A percentile compares a stretch with the other conserved stretches of the same genome.
Evolutionary conservation across 371 early-diverging fungal genomes (phyloP).

Genomic region (Quaeritorhiza haematococci): DNA sequence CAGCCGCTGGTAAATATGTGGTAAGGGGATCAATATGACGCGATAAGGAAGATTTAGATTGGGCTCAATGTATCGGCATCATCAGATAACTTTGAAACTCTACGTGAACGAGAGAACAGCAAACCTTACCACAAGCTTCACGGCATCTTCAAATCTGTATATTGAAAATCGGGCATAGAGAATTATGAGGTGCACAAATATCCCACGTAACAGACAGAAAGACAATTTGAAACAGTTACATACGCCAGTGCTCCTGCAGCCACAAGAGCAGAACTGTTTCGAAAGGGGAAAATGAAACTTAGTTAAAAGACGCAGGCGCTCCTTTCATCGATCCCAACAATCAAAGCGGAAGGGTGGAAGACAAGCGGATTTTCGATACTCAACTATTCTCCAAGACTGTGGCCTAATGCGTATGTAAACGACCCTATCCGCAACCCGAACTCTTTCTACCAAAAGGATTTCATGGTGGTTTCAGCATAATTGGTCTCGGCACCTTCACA

Average conservation of each 20-base stretch:
- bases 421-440: conserved; percentile 71
- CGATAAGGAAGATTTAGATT: not conserved
- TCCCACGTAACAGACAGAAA: conserved; percentile 3
- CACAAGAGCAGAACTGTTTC: conserved; percentile 36
- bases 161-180: not conserved
- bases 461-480: not conserved
- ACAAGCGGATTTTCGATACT: too few relatives aligned
- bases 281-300: not conserved
- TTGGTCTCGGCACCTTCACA: not conserved
- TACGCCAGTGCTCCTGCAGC: conserved; percentile 68
- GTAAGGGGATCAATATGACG: not conserved
- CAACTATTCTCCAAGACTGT: conserved; percentile 90
- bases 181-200: not conserved
- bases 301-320: not conserved
- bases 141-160: conserved; percentile 64
- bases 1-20: too few relatives aligned
- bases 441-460: conserved; percentile 40
- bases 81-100: conserved; percentile 2
- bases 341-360: too few relatives aligned
- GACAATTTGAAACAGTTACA: too few relatives aligned
- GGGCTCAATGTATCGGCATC: too few relatives aligned
- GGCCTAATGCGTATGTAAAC: conserved; percentile 79
- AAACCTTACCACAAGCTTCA: conserved; percentile 66
- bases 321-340: too few relatives aligned
- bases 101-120: not conserved